phyloP scores from a whole-genome alignment of 352 stramenopile species.

The Pythium plurisporium region DNA sequence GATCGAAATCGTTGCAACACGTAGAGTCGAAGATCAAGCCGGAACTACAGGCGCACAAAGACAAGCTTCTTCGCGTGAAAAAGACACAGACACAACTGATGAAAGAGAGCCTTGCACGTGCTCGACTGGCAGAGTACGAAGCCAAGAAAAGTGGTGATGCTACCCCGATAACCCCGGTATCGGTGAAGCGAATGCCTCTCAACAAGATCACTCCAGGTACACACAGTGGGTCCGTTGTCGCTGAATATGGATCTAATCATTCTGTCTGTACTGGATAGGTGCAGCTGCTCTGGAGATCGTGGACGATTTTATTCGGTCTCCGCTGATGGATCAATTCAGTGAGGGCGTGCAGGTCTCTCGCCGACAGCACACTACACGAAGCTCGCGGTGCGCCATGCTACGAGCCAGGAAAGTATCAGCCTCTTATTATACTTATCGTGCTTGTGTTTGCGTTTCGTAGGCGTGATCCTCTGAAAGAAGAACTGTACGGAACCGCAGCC shows the following conservation, averaged over 20 bases:
- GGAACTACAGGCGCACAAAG: slow-evolving; percentile 40
- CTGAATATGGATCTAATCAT: background rate
- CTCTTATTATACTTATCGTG: background rate
- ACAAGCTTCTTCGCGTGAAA: slow-evolving; percentile 67
- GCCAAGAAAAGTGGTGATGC: background rate
- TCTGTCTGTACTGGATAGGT: slow-evolving; percentile 23
- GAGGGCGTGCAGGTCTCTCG: background rate
- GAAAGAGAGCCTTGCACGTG: slow-evolving; percentile 55
- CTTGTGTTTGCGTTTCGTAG: background rate
- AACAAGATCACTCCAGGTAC: slow-evolving; percentile 56
- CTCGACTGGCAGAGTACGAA: slow-evolving; percentile 58
- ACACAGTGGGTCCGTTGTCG: background rate
- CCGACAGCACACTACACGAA: background rate
- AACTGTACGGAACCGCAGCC: slow-evolving; percentile 50
- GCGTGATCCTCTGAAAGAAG: slow-evolving; percentile 48
- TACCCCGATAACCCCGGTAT: background rate
- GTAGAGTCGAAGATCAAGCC: slow-evolving; percentile 65
- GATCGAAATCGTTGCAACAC: slow-evolving; percentile 26
- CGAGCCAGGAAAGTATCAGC: background rate
- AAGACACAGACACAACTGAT: slow-evolving; percentile 76
- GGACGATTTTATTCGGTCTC: slow-evolving; percentile 71
- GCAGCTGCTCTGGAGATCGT: slow-evolving; percentile 78
- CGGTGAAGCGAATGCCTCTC: slow-evolving; percentile 36
- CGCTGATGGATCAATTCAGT: slow-evolving; percentile 65
- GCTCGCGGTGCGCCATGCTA: background rate